Conservation (phyloP, 768 basidiomycete species). For the Multifurca ochricompacta region DNA sequence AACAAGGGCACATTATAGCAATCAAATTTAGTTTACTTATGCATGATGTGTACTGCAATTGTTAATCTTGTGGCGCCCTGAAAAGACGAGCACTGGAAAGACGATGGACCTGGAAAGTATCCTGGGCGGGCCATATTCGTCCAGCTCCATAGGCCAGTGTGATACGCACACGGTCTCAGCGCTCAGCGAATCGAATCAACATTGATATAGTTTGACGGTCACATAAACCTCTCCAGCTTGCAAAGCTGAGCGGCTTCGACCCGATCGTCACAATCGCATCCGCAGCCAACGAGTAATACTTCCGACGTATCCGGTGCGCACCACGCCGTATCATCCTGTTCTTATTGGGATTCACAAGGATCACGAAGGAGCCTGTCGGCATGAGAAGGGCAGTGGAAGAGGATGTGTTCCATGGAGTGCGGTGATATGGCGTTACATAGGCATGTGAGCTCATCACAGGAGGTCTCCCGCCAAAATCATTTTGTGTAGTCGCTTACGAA, state of each 20-base stretch:
- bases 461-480: too few species aligned
- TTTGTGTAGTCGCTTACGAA: too few species aligned
- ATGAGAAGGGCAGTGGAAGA: too few species aligned
- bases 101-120: slow-evolving; percentile 34
- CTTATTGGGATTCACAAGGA: slow-evolving; percentile 12
- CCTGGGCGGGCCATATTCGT: slow-evolving; percentile 39
- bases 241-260: slow-evolving; percentile 19
- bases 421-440: too few species aligned
- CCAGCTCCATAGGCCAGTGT: slow-evolving; percentile 42
- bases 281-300: slow-evolving; percentile 8
- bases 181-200: too few species aligned
- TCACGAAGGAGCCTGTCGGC: slow-evolving; percentile 10
- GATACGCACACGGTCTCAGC: slow-evolving; percentile 27
- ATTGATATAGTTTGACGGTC: neutral
- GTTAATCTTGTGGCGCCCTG: slow-evolving; percentile 35
- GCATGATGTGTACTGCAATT: too few species aligned
- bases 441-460: too few species aligned
- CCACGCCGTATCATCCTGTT: neutral
- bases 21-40: too few species aligned
- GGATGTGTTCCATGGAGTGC: too few species aligned
- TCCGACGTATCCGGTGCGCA: slow-evolving; percentile 14
- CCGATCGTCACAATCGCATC: slow-evolving; percentile 21
- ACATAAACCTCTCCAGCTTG: slow-evolving; percentile 14
- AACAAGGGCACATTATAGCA: slow-evolving; percentile 20
- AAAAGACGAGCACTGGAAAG: slow-evolving; percentile 31